Evolutionary conservation across 257 asterid genomes (phyloP).

Genomic region (Przewalskia tangutica): DNA sequence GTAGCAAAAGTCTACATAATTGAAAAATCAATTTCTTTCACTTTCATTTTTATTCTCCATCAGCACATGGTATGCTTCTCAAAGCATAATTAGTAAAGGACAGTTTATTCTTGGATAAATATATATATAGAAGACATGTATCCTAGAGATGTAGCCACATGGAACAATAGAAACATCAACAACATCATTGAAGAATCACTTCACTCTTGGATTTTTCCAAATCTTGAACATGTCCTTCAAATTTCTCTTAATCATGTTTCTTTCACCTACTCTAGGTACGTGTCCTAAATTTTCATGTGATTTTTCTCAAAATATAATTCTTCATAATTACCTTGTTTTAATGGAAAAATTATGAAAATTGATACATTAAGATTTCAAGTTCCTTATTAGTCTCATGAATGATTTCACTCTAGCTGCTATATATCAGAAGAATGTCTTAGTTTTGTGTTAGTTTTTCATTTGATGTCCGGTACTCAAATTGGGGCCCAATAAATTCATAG

Average conservation of each 20-base stretch:
- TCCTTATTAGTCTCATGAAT: not conserved
- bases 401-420: not conserved
- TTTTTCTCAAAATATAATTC: not conserved
- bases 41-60: slow-evolving; percentile 36
- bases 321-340: not conserved
- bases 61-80: slow-evolving; percentile 23
- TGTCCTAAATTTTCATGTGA: not conserved
- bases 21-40: slow-evolving; percentile 19
- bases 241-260: not conserved
- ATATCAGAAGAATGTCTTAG: not conserved
- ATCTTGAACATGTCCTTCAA: slow-evolving; percentile 23
- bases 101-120: not conserved
- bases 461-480: not conserved
- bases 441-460: not conserved
- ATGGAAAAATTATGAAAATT: not conserved
- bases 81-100: too few relatives aligned
- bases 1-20: slow-evolving; percentile 23
- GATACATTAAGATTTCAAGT: not conserved
- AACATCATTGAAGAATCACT: slow-evolving; percentile 25
- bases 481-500: not conserved
- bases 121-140: slow-evolving; percentile 2
- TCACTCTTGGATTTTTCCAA: slow-evolving; percentile 11
- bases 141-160: not conserved
- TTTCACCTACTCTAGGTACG: not conserved
- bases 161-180: slow-evolving; percentile 9